Base-by-base conservation (phyloP, 352 stramenopile species). In the Globisporangium solare region DNA sequence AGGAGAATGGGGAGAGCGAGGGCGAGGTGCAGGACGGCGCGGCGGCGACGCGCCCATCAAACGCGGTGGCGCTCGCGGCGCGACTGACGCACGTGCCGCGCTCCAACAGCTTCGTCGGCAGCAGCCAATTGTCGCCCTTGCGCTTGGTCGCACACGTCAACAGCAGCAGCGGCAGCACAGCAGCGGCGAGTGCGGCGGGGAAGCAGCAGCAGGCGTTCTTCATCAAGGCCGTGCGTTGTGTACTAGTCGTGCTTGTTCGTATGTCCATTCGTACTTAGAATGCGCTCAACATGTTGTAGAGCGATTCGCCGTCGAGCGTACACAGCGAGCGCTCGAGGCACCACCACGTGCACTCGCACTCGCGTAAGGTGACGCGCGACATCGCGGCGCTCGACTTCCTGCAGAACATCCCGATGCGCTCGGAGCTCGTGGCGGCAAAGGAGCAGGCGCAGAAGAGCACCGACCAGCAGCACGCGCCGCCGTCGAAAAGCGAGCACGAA, bases 371-470 rank as follows among this genome's bases (percentile, higher is more conserved):
- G 24, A 93, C 83, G 61, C 81, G 85, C 46, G 85, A 95, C 68
- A 95, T 95, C 43, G 83, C 83, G 17, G 87, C 87, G 22, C 64
- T 96, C 21, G 87, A 95, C 54, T 96, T 96, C 59, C 68, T 96
- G 15, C 82, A 91, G 49, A 93, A 80, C 62, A 94, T 96, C 51
- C 79, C 87, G 42, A 95, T 96, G 85, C 70, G 68, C 6, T 82
- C 74, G 21, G 86, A 96, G 64, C 17, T 42, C n/a, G 21, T 27
- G 37, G 18, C 45, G 42, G 17, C 42, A 51, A n/a, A 40, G 8
- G 45, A 49, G 32, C 40, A 47, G 42, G 31, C 8, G 55, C 22
- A 51, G 15, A 47, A 43, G 8, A 22, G 31, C 41, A 46, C 12
- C 10, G 18, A 18, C 22, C 0, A 39, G 21, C n/a, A 60, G 21